Base-by-base conservation (phyloP, 495 filamentous ascomycete genomes). In the Clavariopsis aquatica region DNA sequence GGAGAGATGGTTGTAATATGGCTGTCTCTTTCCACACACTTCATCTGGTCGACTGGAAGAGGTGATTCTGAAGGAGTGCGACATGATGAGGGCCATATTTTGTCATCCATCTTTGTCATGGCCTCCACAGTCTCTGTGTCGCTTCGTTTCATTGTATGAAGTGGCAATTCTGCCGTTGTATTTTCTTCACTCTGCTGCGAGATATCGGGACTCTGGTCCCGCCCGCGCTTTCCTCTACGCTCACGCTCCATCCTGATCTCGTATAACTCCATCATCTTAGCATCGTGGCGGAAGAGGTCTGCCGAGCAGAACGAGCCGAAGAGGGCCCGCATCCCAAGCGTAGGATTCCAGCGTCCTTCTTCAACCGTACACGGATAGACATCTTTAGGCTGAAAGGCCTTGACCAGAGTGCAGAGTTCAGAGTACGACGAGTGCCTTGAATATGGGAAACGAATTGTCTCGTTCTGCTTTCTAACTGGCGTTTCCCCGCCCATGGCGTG, bases 361-460 rank as follows among this genome's bases (percentile, higher is more conserved):
- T 92, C 80, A 6, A 93, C 86, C 1, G 91, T 93, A 71, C 93
- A 96, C 4, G 93, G 92, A 75, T 88, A 87, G 12, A 97, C 79
- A 73, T 97, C 91, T 62, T 77, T 82, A 0, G 91, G 92, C 38
- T 78, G 81, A 64, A 96, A 91, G 0, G 79, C 80, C 3, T 78
- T 68, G 4, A 96, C 79, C 0, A 98, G 75, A 61, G 85, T 73
- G 62, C 90, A 89, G 5, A 96, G 80, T 73, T 97, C 93, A 0
- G 77, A 76, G 54, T 93, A 91, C 0, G 91, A 96, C 0, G 93
- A 95, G 74, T 98, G 93, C 1, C 93, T 84, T 0, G 93, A 93
- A 70, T 93, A 98, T 3, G 92, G 90, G 62, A 97, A 96, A 74
- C 80, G 79, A 45, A 57, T 71, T 2, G 34, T 55, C 51, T 45